Percentiles rank a stretch among this genome's conserved stretches.
phyloP scores from a whole-genome alignment of 106 monocot species.

The Xerophyta viscosa region DNA sequence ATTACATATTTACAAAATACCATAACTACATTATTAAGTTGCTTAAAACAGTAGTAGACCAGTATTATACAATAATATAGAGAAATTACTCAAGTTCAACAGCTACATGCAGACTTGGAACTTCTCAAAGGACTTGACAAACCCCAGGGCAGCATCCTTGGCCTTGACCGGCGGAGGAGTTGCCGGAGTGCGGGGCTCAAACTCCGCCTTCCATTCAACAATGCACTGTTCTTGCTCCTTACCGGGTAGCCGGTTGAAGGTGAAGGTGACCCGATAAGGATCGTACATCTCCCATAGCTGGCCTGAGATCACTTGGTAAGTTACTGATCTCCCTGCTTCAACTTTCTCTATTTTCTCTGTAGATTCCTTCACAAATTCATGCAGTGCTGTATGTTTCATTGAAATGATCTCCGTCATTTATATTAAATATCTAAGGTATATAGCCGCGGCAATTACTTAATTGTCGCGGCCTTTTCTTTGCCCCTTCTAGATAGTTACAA shows the following conservation, averaged over 20 bases:
- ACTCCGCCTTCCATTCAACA: conserved; percentile 41
- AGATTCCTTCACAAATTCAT: conserved; percentile 42
- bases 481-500: too few species aligned
- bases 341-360: conserved; percentile 48
- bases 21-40: too few species aligned
- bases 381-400: conserved; percentile 17
- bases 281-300: conserved; percentile 36
- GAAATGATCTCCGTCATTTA: too few species aligned
- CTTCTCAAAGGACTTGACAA: conserved; percentile 43
- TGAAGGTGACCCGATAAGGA: conserved; percentile 44
- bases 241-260: conserved; percentile 19
- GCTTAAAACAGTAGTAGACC: too few species aligned
- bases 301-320: conserved; percentile 35
- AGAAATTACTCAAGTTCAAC: too few species aligned
- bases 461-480: too few species aligned
- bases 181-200: conserved; percentile 17
- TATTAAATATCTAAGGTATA: too few species aligned
- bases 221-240: conserved; percentile 30
- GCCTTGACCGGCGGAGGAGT: conserved; percentile 31
- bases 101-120: conserved; percentile 7
- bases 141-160: conserved; percentile 50
- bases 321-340: conserved; percentile 15
- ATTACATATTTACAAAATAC: too few species aligned
- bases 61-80: too few species aligned
- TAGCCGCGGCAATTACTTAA: too few species aligned